Base-by-base conservation (phyloP, 371 early-diverging fungal genomes). In the Catenaria anguillulae region DNA sequence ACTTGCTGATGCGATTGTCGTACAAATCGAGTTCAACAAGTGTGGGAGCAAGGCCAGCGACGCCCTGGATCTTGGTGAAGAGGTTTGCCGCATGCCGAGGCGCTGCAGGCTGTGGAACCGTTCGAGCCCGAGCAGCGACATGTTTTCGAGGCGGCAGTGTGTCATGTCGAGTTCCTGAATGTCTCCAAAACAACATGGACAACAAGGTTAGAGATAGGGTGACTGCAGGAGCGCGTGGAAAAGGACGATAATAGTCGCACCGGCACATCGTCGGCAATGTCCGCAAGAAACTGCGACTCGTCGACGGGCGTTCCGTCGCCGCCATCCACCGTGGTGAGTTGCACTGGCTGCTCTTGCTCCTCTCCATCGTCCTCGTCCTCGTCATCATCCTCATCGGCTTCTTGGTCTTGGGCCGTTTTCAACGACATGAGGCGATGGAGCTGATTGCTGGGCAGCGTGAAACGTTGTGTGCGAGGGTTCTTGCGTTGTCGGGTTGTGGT, bases 11-110 rank as follows among this genome's bases (percentile, higher is more conserved):
- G 34, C 89, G 85, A 78, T 97, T 97, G 70, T 97, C 96, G 67
- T 97, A 95, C n/a, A 94, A 71, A 63, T 95, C 96, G 60, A 95
- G 72, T 60, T 92, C 93, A 19, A 66, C 68, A 42, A 94, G 73
- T 0, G 67, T 48, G 5, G 19, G 24, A 3, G 65, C 62, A 42
- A 88, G 68, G 2, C 58, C 60, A 15, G 84, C 79, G 10, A 94
- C 60, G 2, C 84, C 83, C 36, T 72, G 67, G 62, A 96, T 89
- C 64, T 82, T 79, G 21, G 80, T 69, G 56, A 97, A 78, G 40
- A 88, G 79, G 70, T 97, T 97, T 95, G 97, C 4, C 97, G 84
- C 45, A 91, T 67, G n/a, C 86, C 86, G 19, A 93, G 71, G 24
- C 74, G 72, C 89, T 90, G 61, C 19, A 89, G 70, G 37, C 78